Base-by-base conservation (phyloP, 2,329 filamentous ascomycete species). In the Stagonosporopsis vannaccii region DNA sequence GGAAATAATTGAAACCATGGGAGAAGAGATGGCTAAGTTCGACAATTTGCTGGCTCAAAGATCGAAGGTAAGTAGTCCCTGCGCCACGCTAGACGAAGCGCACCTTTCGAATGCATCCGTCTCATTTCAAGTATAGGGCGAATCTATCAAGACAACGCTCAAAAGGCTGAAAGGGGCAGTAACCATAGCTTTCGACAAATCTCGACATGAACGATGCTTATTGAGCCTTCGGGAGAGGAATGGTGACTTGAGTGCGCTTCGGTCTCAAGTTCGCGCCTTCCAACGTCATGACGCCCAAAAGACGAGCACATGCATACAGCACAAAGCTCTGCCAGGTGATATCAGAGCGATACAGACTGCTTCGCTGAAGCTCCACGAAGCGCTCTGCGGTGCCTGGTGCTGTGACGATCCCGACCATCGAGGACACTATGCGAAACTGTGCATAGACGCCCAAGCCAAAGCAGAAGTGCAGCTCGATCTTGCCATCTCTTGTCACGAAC, bases 361-460 rank as follows among this genome's bases (percentile, higher is more conserved):
- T 1, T 69, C 67, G 17, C 60, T 59, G 9, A 63, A 65, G 42
- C 67, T 69, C 17, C 62, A 69, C 19, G 61, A 67, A 47, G 63
- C 68, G 2, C 57, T 70, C 5, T 63, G 57, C 8, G 35, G 51
- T n/a, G 63, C 64, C 1, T 70, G 66, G 65, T 65, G 58, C 26
- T 70, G 67, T 37, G 52, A 59, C 9, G 55, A 69, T 26, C 23
- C 48, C 2, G 32, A 45, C 11, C 67, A 71, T 37, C 39, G 54
- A 9, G 58, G 54, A 2, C 68, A 69, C 33, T 55, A 59, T 33
- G 68, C 68, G 2, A 70, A 69, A 53, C 41, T 71, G 5, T 68
- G 63, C 23, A 50, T 71, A 2, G 59, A 66, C 25, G 62, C 62
- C n/a, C 51, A 69, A 39, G 61, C 59, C 0, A 23, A 56, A 12